Conservation (phyloP, 345 rosid species). For the Zanthoxylum bungeanum region DNA sequence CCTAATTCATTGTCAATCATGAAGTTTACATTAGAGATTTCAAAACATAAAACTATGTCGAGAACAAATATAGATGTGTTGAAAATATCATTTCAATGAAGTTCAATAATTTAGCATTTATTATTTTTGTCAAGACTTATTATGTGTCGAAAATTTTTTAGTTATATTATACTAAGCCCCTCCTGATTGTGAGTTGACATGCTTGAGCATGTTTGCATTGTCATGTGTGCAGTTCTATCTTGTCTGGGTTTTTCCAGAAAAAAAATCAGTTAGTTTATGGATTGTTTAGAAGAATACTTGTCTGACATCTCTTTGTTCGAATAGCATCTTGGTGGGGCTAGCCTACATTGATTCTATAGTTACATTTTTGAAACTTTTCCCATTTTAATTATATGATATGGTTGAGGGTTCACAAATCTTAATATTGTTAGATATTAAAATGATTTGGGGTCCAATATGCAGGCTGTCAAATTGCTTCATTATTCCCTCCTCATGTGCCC, state of each 20-base stretch:
- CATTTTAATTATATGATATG: constrained; percentile 2
- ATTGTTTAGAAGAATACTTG: neutral
- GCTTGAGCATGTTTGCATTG: constrained; percentile 9
- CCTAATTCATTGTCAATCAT: too few relatives aligned
- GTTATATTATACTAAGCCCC: too few relatives aligned
- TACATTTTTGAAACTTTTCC: neutral
- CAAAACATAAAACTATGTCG: too few relatives aligned
- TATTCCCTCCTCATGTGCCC: constrained; percentile 11
- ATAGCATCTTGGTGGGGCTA: neutral
- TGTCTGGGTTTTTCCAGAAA: neutral
- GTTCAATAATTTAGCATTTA: too few relatives aligned
- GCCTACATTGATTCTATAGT: neutral
- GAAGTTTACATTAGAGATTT: too few relatives aligned
- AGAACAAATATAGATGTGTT: too few relatives aligned
- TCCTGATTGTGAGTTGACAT: constrained; percentile 10
- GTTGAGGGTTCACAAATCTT: constrained; percentile 3
- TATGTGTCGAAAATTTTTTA: too few relatives aligned
- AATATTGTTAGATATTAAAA: constrained; percentile 1
- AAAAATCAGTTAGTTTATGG: neutral
- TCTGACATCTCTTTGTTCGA: neutral
- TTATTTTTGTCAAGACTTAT: too few relatives aligned
- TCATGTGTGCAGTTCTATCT: constrained; percentile 7
- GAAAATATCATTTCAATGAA: too few relatives aligned
- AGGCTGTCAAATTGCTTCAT: constrained; percentile 12
- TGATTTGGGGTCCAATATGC: constrained; percentile 12